Conservation (phyloP, 2,329 filamentous ascomycete genomes). For the Trichothecium roseum region DNA sequence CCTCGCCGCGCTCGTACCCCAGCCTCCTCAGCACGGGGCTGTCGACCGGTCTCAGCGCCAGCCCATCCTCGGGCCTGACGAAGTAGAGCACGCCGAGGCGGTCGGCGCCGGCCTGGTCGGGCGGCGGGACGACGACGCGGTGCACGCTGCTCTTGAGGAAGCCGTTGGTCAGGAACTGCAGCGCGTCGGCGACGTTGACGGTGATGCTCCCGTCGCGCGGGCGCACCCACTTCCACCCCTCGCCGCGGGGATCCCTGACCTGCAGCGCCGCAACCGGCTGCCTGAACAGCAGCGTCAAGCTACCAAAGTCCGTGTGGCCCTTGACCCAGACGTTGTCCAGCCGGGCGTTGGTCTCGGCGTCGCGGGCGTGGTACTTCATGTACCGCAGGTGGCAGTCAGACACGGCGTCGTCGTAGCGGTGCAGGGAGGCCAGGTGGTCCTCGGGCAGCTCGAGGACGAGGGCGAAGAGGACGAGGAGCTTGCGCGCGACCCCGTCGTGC, state of each 20-base stretch:
- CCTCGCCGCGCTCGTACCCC: slow-evolving; percentile 14
- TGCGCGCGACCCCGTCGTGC: slow-evolving; percentile 18
- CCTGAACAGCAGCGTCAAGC: slow-evolving; percentile 44
- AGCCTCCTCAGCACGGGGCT: slow-evolving; percentile 21
- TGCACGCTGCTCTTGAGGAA: slow-evolving; percentile 31
- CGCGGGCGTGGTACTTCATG: slow-evolving; percentile 45
- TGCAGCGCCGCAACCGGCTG: slow-evolving; percentile 48
- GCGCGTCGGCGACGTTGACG: slow-evolving; percentile 39
- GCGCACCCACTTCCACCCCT: slow-evolving; percentile 38
- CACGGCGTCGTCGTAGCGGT: slow-evolving; percentile 38
- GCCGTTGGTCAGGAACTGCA: slow-evolving; percentile 35
- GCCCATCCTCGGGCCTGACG: slow-evolving; percentile 22
- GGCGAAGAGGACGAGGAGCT: slow-evolving; percentile 23
- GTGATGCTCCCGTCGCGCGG: slow-evolving; percentile 38
- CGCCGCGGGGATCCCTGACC: slow-evolving; percentile 23
- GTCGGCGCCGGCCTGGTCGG: slow-evolving; percentile 31
- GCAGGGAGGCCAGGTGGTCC: slow-evolving; percentile 41
- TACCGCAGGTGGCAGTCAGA: slow-evolving; percentile 48
- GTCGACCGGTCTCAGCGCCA: slow-evolving; percentile 18
- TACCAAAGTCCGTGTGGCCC: slow-evolving; percentile 45
- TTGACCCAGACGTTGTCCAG: slow-evolving; percentile 24
- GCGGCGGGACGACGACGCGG: slow-evolving; percentile 12
- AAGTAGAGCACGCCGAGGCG: slow-evolving; percentile 37
- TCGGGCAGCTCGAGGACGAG: slow-evolving; percentile 47
- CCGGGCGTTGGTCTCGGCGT: slow-evolving; percentile 28